phyloP scores from a whole-genome alignment of 768 basidiomycete genomes.

The Xerocomellus amylosporus region DNA sequence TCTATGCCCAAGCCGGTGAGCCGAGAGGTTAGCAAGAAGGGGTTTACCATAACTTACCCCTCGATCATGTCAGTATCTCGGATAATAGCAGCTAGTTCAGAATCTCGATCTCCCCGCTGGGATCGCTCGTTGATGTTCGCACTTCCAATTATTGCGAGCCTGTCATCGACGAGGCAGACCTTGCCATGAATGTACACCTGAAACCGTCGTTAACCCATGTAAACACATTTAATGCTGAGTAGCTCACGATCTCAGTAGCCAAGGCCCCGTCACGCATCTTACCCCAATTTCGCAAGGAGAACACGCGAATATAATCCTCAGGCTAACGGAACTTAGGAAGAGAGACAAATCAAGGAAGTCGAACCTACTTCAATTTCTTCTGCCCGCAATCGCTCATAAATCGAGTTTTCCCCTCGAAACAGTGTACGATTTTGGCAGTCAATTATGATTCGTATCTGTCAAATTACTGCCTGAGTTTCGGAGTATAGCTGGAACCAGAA shows the following conservation, averaged over 20 bases:
- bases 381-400: slow-evolving; percentile 79
- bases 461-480: neutral
- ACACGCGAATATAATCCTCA: slow-evolving; percentile 87
- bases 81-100: slow-evolving; percentile 89
- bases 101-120: slow-evolving; percentile 93
- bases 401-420: slow-evolving; percentile 84
- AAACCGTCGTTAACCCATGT: slow-evolving; percentile 11
- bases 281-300: slow-evolving; percentile 90
- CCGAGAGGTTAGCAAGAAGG: neutral
- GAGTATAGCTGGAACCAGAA: neutral
- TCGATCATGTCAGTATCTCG: slow-evolving; percentile 97
- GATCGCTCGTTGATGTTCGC: slow-evolving; percentile 99
- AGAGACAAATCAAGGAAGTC: neutral
- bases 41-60: slow-evolving; percentile 48
- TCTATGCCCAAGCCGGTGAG: slow-evolving; percentile 38
- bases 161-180: slow-evolving; percentile 86
- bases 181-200: slow-evolving; percentile 83
- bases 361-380: slow-evolving; percentile 79
- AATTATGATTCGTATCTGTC: slow-evolving; percentile 86
- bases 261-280: slow-evolving; percentile 81
- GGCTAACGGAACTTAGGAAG: slow-evolving; percentile 51
- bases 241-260: slow-evolving; percentile 78
- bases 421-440: slow-evolving; percentile 94
- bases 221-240: neutral
- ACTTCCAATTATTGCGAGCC: slow-evolving; percentile 90